phyloP scores from a whole-genome alignment of 345 rosid genomes.

The Corymbia maculata region DNA sequence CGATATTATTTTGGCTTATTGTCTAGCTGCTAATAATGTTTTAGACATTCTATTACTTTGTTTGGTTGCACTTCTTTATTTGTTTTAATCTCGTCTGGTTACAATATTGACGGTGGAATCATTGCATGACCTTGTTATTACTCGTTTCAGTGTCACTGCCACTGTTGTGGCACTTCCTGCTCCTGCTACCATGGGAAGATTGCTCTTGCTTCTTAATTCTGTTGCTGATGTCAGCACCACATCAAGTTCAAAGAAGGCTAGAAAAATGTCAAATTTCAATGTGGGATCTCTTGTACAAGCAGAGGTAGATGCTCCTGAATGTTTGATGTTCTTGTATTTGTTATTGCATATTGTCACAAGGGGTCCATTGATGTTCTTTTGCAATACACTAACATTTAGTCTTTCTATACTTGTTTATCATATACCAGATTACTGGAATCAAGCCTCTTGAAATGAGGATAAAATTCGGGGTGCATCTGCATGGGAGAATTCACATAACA shows the following conservation, averaged over 20 bases:
- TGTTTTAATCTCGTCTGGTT: not conserved
- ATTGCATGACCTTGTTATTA: not conserved
- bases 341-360: not conserved
- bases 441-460: conserved; percentile 75
- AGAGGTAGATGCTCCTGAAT: conserved; percentile 42
- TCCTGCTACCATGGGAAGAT: conserved; percentile 55
- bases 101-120: not conserved
- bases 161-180: conserved; percentile 65
- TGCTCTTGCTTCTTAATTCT: conserved; percentile 79
- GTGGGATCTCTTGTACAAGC: conserved; percentile 82
- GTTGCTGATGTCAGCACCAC: conserved; percentile 44
- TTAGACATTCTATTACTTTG: not conserved
- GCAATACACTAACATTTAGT: not conserved
- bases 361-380: not conserved
- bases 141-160: conserved; percentile 54
- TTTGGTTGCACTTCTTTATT: not conserved
- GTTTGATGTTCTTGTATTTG: not conserved
- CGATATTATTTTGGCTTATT: not conserved
- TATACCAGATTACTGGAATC: conserved; percentile 72
- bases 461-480: conserved; percentile 74
- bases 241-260: conserved; percentile 73
- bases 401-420: conserved; percentile 1
- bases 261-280: conserved; percentile 51
- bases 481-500: conserved; percentile 80
- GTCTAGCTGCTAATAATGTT: not conserved